Evolutionary conservation across 345 rosid genomes (phyloP).

Genomic region (Hibiscus syriacus): DNA sequence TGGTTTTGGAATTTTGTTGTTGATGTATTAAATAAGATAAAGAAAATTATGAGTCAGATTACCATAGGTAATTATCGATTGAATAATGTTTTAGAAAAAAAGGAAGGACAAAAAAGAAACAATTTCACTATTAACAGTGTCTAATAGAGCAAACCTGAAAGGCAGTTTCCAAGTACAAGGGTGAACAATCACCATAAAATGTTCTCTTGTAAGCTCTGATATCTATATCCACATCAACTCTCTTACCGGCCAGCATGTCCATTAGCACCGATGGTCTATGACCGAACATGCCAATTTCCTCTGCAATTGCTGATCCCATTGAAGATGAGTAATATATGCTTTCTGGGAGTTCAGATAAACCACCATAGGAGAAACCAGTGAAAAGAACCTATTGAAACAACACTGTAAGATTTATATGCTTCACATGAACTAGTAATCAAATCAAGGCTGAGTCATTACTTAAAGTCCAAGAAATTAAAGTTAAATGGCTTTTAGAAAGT

Average conservation of each 20-base stretch:
- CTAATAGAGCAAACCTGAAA: slow-evolving; percentile 57
- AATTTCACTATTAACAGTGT: not conserved
- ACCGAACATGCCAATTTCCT: slow-evolving; percentile 88
- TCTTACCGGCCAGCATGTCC: slow-evolving; percentile 97
- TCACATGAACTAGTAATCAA: not conserved
- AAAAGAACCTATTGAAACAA: slow-evolving; percentile 57
- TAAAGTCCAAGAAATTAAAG: not conserved
- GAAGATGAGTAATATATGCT: slow-evolving; percentile 71
- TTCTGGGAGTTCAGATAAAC: slow-evolving; percentile 84
- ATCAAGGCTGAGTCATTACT: not conserved
- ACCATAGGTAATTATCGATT: not conserved
- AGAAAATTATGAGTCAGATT: not conserved
- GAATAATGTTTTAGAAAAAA: not conserved
- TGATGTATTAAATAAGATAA: not conserved
- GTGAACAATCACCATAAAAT: slow-evolving; percentile 86
- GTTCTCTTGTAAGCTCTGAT: slow-evolving; percentile 72
- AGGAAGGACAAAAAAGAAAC: not conserved
- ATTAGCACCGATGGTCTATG: slow-evolving; percentile 70
- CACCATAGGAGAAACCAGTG: slow-evolving; percentile 92
- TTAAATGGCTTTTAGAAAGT: not conserved
- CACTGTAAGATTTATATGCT: not conserved
- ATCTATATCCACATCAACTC: slow-evolving; percentile 78
- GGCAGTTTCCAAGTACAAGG: slow-evolving; percentile 82
- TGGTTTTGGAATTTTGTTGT: not conserved
- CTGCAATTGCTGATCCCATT: slow-evolving; percentile 85